Conservation (phyloP, 352 stramenopile genomes). For the Globisporangium echinulatum region DNA sequence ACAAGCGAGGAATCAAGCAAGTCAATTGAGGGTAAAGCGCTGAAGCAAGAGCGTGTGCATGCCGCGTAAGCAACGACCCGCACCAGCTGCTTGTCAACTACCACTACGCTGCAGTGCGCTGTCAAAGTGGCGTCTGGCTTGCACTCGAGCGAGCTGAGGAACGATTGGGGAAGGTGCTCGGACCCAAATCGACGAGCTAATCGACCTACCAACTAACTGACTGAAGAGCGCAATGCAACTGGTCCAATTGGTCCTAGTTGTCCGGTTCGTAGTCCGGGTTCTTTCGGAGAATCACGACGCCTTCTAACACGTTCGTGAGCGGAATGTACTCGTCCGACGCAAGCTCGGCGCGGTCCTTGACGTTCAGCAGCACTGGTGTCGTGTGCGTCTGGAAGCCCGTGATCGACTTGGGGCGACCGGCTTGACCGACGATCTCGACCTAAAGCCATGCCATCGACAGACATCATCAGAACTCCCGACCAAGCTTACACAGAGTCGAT, state of each 20-base stretch:
- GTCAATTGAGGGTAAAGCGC: no score
- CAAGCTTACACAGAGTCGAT: no score
- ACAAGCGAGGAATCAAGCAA: no score
- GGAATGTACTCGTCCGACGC: constrained; percentile 96
- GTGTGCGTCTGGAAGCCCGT: constrained; percentile 99
- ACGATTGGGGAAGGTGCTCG: no score
- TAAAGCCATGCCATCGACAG: constrained; percentile 12
- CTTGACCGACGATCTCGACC: constrained; percentile 99
- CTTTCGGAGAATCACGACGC: constrained; percentile 97
- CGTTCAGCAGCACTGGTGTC: constrained; percentile 96
- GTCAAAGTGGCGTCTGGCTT: no score
- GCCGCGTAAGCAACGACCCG: no score
- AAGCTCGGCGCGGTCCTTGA: constrained; percentile 97
- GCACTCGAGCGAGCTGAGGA: no score
- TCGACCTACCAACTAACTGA: no score
- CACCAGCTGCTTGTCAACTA: no score
- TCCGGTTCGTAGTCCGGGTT: constrained; percentile 91
- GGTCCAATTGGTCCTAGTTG: constrained; percentile 29
- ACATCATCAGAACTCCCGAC: not conserved
- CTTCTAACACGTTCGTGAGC: constrained; percentile 96
- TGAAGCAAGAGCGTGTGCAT: no score
- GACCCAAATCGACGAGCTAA: no score
- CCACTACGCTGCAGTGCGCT: no score
- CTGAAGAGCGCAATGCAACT: not conserved
- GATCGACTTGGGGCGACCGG: constrained; percentile 98